Evolutionary conservation across 1,284 basidiomycete genomes (phyloP).

Genomic region (Fistulinella cinereoalba): DNA sequence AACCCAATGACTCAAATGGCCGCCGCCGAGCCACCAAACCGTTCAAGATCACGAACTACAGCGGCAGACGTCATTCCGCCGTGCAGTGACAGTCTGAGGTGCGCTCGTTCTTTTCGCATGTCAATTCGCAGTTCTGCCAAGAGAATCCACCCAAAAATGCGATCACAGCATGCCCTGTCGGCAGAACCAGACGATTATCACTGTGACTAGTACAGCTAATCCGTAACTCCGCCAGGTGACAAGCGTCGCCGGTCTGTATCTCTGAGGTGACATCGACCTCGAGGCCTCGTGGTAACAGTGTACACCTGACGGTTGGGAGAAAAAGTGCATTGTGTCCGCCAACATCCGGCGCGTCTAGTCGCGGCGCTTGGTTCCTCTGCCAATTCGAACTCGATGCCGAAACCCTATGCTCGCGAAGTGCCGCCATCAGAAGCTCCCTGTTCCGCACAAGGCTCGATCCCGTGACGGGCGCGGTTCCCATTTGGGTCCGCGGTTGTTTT

Average conservation of each 20-base stretch:
- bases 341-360: neutral
- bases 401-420: conserved; percentile 4
- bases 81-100: neutral
- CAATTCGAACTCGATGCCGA: conserved; percentile 1
- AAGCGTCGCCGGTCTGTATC: conserved; percentile 9
- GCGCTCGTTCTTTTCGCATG: neutral
- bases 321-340: conserved; percentile 12
- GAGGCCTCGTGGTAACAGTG: conserved; percentile 24
- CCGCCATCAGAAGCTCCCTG: neutral
- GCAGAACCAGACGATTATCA: conserved; percentile 16
- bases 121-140: conserved; percentile 3
- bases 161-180: conserved; percentile 18
- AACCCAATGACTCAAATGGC: neutral
- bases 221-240: conserved; percentile 6
- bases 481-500: too few species aligned
- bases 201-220: conserved; percentile 2
- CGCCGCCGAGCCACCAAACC: neutral
- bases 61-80: too few species aligned
- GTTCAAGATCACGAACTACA: neutral
- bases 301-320: conserved; percentile 13
- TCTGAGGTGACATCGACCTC: conserved; percentile 17
- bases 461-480: too few species aligned
- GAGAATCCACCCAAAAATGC: conserved; percentile 13
- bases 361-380: neutral
- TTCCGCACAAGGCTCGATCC: too few species aligned